Evolutionary conservation across 768 basidiomycete species (phyloP), one percentile per base, ranked within the genome.

Genomic region (Russula foetens): DNA sequence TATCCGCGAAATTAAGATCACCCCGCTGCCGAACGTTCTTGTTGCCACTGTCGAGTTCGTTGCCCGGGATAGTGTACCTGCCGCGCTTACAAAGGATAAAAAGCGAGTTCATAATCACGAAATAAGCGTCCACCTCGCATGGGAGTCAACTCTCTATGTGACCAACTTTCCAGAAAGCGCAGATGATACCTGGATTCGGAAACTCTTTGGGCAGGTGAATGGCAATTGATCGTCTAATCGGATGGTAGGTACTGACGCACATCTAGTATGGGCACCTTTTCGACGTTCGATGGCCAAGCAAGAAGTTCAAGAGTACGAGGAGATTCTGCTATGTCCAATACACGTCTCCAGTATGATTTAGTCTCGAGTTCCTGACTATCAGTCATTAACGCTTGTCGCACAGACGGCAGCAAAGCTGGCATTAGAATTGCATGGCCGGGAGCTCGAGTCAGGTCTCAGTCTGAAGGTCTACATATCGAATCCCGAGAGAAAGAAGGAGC

Each of bases 221-320:
- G 2, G 33, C 44, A 26, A 8, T 11, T 23, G 48, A 44, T 46
- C 44, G 35, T 33, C 23, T 21, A 35, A 12, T 0, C 46, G 52
- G 9, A 31, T 46, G 43, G 1, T 53, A 56, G 38, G 64, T 35
- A 26, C 45, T 59, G 48, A 67, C 56, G 39, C 26, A 41, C 23
- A 31, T 44, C 1, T 58, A 97, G 93, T 94, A 89, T 72, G 97
- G 97, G 11, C 81, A 79, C 5, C 81, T 99, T 56, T 90, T 98
- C 62, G 95, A 98, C 64, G 89, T 93, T 19, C 88, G 97, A 33
- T 98, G 96, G 96, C 97, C 97, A 6, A 95, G 92, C 74, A 95
- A 95, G 70, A 97, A 97, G 70, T 94, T 92, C 79, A 96, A 94
- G 73, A 84, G 76, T 58, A 88, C 89, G 2, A 77, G 97, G 38